Evolutionary conservation across 2,329 filamentous ascomycete species (phyloP), one percentile per base, ranked within the genome.

Genomic region (Colletotrichum cuscutae): DNA sequence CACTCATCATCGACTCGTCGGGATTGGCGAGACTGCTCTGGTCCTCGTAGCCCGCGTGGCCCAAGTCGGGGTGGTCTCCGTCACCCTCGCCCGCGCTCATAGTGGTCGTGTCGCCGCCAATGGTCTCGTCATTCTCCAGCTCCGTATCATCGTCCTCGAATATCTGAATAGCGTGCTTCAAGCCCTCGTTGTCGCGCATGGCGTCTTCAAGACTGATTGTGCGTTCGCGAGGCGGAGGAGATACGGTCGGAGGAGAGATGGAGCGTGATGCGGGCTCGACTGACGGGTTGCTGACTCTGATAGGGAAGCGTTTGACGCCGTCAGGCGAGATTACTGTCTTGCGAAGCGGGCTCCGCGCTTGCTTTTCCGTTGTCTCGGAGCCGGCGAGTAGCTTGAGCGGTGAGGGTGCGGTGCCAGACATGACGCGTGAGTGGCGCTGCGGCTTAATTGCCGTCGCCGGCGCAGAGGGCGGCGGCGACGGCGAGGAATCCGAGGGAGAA

Each of bases 1-100:
- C 92, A 87, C 94, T 98, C 81, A 95, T 87, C 89, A 92, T 84
- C 57, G 91, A 93, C 76, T 94, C 92, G 76, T 95, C 92, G 1
- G 88, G 89, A 56, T 88, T 88, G 56, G 86, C 85, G n/a, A 82
- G 61, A 57, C 82, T 81, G 56, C 77, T 78, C 19, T 82, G 79
- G 61, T 81, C 78, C 12, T 79, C 77, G 12, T 82, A 80, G 35
- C 79, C 77, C 42, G 42, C 42, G 52, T 79, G 80, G 30, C 75
- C 75, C 54, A 80, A 77, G 42, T 73, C 57, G 49, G 42, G 30
- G 12, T 71, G 67, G n/a, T 72, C 49, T 15, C 57, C 56, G 42
- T 73, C 73, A 15, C 68, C 68, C 54, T 70, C 75, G 57, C 71
- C 75, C 56, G 74, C 72, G 54, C 77, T 73, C 19, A 77, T 77